Base-by-base conservation (phyloP, 1,284 basidiomycete genomes). In the Earliella scabrosa region DNA sequence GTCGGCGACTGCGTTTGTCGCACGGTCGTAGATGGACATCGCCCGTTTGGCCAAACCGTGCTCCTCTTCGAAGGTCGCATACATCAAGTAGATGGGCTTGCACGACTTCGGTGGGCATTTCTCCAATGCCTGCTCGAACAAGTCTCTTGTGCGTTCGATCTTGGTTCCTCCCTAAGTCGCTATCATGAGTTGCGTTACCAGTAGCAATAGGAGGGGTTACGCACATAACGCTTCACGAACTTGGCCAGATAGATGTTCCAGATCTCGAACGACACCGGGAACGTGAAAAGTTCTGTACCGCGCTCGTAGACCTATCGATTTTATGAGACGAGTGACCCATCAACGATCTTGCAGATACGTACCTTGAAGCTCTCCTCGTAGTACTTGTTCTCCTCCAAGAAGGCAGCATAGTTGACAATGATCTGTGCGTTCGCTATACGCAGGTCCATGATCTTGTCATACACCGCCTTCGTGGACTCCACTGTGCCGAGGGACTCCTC, bases 211-310 rank as follows among this genome's bases (percentile, higher is more conserved):
- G 23, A 14, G 9, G 34, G 29, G 18, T 7, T 7, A 82, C 90
- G 71, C 66, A 94, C 93, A 75, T 97, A 98, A 72, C 97, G 90
- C 75, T 95, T 97, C 61, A 97, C 85, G 70, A 99, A 99, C 75
- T 98, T 98, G 55, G 93, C 91, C 36, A 99, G 78, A 73, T 98
- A 99, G 55, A 98, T 97, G 71, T 99, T 99, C 97, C 97, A 99
- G 62, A 99, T 87, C 75, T 99, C 97, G 71, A 98, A 99, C 2
- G 95, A 97, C 45, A 99, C 88, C 0, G 97, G 97, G 80, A 95
- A 99, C 7, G 95, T 96, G 80, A 99, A 99, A 18, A 98, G 78
- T 65, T 99, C 97, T 9, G 97, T 94, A 40, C 97, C 97, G 43
- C 97, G 88, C 72, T 99, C 97, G 72, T 98, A 99, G 34, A 98